A percentile compares a stretch with the other conserved stretches of the same genome.
These are phyloP conservation scores for Trichosanthes truncata DNA, from an alignment of 306 rosid species.

Conservation along the genomic window DNA sequence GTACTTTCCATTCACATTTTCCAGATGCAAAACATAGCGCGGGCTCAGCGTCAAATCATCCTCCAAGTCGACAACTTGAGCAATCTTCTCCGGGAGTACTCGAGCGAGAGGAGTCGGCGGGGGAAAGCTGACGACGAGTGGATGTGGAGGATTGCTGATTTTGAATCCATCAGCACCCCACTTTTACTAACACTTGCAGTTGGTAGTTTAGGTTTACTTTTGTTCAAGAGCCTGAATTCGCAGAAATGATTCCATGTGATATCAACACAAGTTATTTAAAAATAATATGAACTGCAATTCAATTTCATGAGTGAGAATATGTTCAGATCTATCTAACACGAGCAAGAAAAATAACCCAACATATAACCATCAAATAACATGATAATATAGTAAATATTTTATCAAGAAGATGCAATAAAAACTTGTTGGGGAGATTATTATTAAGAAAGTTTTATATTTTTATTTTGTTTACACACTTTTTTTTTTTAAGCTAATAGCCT, in stretches of 20 bases:
- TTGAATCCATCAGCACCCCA: constrained; percentile 37
- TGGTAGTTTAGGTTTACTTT: constrained; percentile 54
- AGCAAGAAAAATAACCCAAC: too few relatives aligned
- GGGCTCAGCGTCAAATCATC: constrained; percentile 78
- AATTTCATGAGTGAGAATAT: not conserved
- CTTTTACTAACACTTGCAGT: constrained; percentile 53
- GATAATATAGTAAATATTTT: too few relatives aligned
- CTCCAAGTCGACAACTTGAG: constrained; percentile 72
- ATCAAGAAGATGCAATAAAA: too few relatives aligned
- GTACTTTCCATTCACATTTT: not conserved
- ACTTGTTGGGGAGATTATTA: too few relatives aligned
- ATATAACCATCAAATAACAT: too few relatives aligned
- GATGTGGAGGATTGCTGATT: constrained; percentile 27
- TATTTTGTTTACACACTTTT: too few relatives aligned
- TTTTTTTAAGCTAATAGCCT: too few relatives aligned
- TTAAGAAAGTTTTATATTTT: too few relatives aligned
- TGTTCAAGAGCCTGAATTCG: constrained; percentile 46
- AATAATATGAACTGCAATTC: not conserved
- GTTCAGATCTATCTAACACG: not conserved
- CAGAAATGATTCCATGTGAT: constrained; percentile 26
- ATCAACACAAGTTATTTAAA: not conserved
- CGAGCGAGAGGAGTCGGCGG: constrained; percentile 42
- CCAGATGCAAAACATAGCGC: constrained; percentile 54
- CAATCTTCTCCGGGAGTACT: constrained; percentile 61
- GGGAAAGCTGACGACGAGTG: constrained; percentile 32